Base-by-base conservation (phyloP, 495 filamentous ascomycete genomes). In the Peziza echinospora region DNA sequence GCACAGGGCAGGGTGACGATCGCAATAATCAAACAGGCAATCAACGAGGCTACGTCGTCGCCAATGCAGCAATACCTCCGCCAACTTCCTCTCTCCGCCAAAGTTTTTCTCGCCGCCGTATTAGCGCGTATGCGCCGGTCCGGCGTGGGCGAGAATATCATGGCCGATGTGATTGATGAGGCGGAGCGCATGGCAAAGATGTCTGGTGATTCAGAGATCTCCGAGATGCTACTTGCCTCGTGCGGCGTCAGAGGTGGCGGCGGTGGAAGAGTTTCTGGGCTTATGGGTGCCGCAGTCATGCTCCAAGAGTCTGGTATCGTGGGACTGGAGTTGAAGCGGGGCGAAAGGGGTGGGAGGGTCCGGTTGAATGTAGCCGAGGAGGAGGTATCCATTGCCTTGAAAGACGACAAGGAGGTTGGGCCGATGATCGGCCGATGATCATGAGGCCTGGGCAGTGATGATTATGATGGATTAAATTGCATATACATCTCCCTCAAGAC, bases 91-190 rank as follows among this genome's bases (percentile, higher is more conserved):
- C 71, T 93, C 24, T 68, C 78, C 10, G 72, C 77, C 3, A 93
- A 93, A 50, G 64, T 96, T 23, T 80, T 93, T 50, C 72, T 99
- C 9, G 75, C 84, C 0, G 81, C 85, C 4, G 63, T 96, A 5
- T 55, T 93, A 11, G 73, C 78, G 22, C 73, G 83, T 11, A 76
- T 80, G n/a, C 70, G 82, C 34, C 65, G 87, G 21, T 89, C 78
- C 3, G 91, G 91, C 2, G 67, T 94, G 41, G 76, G 76, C 9
- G 89, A 97, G 64, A 84, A 81, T 37, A 75, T 82, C 0, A 71
- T 92, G 48, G 79, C 83, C n/a, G 89, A 97, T 47, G 78, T 94
- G 16, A 64, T 93, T 23, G 85, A 93, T 46, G 91, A 96, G 62
- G 80, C 85, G 52, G 78, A 78, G 56, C 71, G 78, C 21, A 74